Percentiles rank a stretch among this genome's conserved stretches.
Conservation (phyloP, 2,329 filamentous ascomycete genomes). For the Epichloe gansuensis region DNA sequence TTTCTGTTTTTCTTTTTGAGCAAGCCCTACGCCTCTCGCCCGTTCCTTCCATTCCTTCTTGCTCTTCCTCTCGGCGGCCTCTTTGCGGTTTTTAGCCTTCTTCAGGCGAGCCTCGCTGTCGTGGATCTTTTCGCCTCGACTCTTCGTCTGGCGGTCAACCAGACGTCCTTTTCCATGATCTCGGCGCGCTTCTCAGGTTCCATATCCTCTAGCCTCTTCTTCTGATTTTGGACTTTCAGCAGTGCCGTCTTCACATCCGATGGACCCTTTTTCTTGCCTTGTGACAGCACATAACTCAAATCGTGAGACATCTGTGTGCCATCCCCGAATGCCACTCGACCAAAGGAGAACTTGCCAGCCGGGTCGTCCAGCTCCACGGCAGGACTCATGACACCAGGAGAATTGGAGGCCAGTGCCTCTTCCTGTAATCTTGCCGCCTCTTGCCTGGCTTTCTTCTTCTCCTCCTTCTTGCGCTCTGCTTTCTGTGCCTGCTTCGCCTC, state of each 20-base stretch:
- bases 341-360: constrained; percentile 70
- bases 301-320: constrained; percentile 68
- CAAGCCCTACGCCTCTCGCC: constrained; percentile 57
- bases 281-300: constrained; percentile 44
- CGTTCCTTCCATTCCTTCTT: constrained; percentile 77
- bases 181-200: constrained; percentile 73
- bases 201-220: constrained; percentile 62
- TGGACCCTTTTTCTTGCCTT: constrained; percentile 62
- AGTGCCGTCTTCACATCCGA: constrained; percentile 78
- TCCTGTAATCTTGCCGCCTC: constrained; percentile 62
- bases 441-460: constrained; percentile 62
- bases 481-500: constrained; percentile 78
- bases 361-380: constrained; percentile 38
- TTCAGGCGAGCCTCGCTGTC: constrained; percentile 82
- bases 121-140: constrained; percentile 76
- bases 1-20: constrained; percentile 66
- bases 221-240: constrained; percentile 75
- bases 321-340: constrained; percentile 81
- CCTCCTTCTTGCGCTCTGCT: constrained; percentile 79
- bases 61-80: constrained; percentile 80
- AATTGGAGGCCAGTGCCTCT: constrained; percentile 50
- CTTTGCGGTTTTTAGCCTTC: constrained; percentile 90
- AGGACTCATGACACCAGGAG: constrained; percentile 47
- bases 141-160: constrained; percentile 81
- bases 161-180: constrained; percentile 85